Evolutionary conservation across 192 early-diverging fungal species (phyloP), one percentile per base, ranked within the genome.

Genomic region (Powellomyces hirtus): DNA sequence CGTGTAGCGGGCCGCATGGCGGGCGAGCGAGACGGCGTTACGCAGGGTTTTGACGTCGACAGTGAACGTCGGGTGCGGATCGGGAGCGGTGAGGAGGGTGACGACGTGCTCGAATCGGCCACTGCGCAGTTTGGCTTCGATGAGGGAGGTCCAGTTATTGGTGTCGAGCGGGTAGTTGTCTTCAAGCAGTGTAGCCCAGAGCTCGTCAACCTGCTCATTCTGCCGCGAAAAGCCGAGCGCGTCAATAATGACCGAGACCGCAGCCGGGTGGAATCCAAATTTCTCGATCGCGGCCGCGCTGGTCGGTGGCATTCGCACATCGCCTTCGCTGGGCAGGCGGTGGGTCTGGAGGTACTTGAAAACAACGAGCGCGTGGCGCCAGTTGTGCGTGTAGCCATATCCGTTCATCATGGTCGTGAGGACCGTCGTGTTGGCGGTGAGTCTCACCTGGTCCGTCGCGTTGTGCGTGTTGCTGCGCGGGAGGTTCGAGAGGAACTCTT

Each of bases 101-200:
- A 65, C 24, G 2, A 36, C 58, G 4, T 62, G 31, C 13, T 29
- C 40, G 20, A 36, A 2, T n/a, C n/a, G 13, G 4, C 67, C 67
- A 33, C 56, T 50, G n/a, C 56, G 58, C 40, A 69, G n/a, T 13
- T 55, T 31, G 4, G 44, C 67, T 29, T 69, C 67, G 24, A 69
- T 10, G 33, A 51, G 51, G 30, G 58, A 60, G 1, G 67, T 69
- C 8, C 27, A 69, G 36, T 69, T 59, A 59, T 69, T 69, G 10
- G 30, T 30, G 40, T 59, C 18, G 3, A 69, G 35, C 18, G 67
- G 67, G 58, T 8, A 50, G 22, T 36, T 44, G 1, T 20, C 35
- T 8, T 34, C 31, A 3, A 5, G 46, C 34, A 69, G 27, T 18
- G 59, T 45, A 1, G 6, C 5, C 58, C 56, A 69, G 33, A 50